phyloP scores from a whole-genome alignment of 768 basidiomycete species.

The Agaricus sinodeliciosus region DNA sequence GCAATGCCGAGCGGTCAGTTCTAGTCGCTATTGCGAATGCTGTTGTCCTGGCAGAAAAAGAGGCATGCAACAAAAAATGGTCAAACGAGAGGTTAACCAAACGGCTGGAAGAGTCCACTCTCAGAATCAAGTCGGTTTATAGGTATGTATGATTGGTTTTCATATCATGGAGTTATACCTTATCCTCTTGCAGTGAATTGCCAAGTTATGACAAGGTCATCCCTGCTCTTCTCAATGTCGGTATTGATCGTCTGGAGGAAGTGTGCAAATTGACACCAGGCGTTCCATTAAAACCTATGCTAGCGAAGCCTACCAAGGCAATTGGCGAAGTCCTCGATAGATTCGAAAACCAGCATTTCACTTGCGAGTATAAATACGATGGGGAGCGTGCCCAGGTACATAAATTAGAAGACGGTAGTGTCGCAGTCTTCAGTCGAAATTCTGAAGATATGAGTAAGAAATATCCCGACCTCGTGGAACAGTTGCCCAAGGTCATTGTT shows the following conservation, averaged over 20 bases:
- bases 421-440: slow-evolving; percentile 94
- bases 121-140: slow-evolving; percentile 83
- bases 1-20: slow-evolving; percentile 95
- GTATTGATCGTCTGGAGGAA: slow-evolving; percentile 61
- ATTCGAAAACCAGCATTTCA: slow-evolving; percentile 93
- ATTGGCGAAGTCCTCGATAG: slow-evolving; percentile 96
- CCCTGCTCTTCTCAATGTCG: slow-evolving; percentile 78
- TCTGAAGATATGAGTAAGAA: slow-evolving; percentile 99
- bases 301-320: slow-evolving; percentile 98
- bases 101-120: slow-evolving; percentile 70
- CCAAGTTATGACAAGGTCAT: slow-evolving; percentile 91
- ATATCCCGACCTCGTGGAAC: slow-evolving; percentile 96
- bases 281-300: slow-evolving; percentile 96
- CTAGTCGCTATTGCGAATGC: slow-evolving; percentile 93
- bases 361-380: slow-evolving; percentile 99
- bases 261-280: slow-evolving; percentile 91
- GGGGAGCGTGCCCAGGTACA: slow-evolving; percentile 98
- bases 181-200: slow-evolving; percentile 58
- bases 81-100: slow-evolving; percentile 64
- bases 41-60: slow-evolving; percentile 74
- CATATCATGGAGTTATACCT: neutral
- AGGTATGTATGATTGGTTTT: slow-evolving; percentile 45
- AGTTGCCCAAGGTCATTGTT: slow-evolving; percentile 66
- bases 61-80: slow-evolving; percentile 62
- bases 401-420: slow-evolving; percentile 69